A percentile compares a stretch with the other conserved stretches of the same genome.
Evolutionary conservation across 768 basidiomycete genomes (phyloP).

Genomic region (Cystofilobasidium ferigula): DNA sequence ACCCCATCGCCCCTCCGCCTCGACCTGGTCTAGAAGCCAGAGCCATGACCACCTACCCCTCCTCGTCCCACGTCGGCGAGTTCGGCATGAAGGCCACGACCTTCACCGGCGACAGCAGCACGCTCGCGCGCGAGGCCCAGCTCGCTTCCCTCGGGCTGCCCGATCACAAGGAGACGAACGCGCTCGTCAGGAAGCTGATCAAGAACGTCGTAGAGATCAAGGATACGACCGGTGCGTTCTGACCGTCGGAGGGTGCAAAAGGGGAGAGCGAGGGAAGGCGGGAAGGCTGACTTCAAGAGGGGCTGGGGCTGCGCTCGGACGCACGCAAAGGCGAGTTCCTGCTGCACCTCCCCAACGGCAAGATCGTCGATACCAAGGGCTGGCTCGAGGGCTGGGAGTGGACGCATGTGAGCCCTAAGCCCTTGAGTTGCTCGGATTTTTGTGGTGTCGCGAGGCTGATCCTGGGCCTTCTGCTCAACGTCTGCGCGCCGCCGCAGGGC

Average conservation of each 20-base stretch:
- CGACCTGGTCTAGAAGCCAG: no score
- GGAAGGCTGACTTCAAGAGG: no score
- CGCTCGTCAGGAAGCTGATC: slow-evolving; percentile 33
- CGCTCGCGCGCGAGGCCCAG: slow-evolving; percentile 2
- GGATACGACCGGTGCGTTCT: slow-evolving; percentile 48
- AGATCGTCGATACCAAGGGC: slow-evolving; percentile 50
- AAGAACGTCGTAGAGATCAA: slow-evolving; percentile 45
- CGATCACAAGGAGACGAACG: slow-evolving; percentile 30
- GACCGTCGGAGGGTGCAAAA: background rate
- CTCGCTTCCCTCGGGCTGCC: slow-evolving; percentile 14
- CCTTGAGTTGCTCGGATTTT: background rate
- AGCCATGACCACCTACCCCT: no score
- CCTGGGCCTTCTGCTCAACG: background rate
- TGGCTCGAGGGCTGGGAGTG: slow-evolving; percentile 50
- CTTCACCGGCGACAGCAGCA: slow-evolving; percentile 8
- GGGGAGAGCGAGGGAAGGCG: background rate
- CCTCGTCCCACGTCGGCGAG: background rate
- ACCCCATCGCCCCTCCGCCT: no score
- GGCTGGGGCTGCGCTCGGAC: no score
- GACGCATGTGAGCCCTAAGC: slow-evolving; percentile 31
- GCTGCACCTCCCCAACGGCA: slow-evolving; percentile 34
- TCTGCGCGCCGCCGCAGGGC: no score
- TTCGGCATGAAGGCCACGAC: slow-evolving; percentile 7
- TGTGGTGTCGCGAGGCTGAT: no score
- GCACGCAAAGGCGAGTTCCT: slow-evolving; percentile 38